A percentile compares a stretch with the other conserved stretches of the same genome.
phyloP scores from a whole-genome alignment of 768 basidiomycete genomes.

The Sistotremastrum niveocremeum region DNA sequence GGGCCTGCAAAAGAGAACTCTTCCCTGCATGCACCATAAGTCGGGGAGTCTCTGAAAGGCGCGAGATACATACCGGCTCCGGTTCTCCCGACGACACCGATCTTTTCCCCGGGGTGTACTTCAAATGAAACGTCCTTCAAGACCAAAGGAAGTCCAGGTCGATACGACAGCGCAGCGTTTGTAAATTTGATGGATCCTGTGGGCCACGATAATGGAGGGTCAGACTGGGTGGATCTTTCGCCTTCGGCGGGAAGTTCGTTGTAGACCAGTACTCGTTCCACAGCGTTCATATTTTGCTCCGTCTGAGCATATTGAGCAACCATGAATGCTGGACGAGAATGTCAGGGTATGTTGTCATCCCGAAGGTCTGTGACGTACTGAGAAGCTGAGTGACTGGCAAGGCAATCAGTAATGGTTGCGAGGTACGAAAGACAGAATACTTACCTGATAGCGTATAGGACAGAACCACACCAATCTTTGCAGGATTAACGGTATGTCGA shows the following conservation, averaged over 20 bases:
- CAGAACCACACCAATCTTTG: slow-evolving; percentile 23
- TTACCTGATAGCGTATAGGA: slow-evolving; percentile 17
- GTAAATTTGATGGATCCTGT: slow-evolving; percentile 22
- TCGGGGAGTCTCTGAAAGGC: neutral
- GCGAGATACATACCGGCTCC: slow-evolving; percentile 15
- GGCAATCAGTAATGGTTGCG: neutral
- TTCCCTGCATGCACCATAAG: slow-evolving; percentile 1
- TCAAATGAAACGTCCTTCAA: slow-evolving; percentile 25
- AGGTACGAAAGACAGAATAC: neutral
- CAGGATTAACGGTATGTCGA: slow-evolving; percentile 17
- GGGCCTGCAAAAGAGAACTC: slow-evolving; percentile 4
- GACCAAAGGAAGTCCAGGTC: slow-evolving; percentile 26
- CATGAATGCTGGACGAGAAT: slow-evolving; percentile 2
- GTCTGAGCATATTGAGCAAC: slow-evolving; percentile 8
- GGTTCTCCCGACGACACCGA: slow-evolving; percentile 28
- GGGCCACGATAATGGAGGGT: slow-evolving; percentile 11
- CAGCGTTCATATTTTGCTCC: slow-evolving; percentile 18
- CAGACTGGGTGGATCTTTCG: slow-evolving; percentile 8
- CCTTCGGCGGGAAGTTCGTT: slow-evolving; percentile 22
- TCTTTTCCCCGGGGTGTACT: slow-evolving; percentile 26
- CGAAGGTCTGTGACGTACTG: slow-evolving; percentile 2
- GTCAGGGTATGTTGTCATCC: neutral
- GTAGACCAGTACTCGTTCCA: slow-evolving; percentile 24
- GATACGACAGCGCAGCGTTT: slow-evolving; percentile 20
- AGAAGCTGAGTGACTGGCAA: slow-evolving; percentile 5